These are phyloP conservation scores for Aspergillus udagawae DNA, from an alignment of 2,329 filamentous ascomycete genomes.

Conservation along the genomic window DNA sequence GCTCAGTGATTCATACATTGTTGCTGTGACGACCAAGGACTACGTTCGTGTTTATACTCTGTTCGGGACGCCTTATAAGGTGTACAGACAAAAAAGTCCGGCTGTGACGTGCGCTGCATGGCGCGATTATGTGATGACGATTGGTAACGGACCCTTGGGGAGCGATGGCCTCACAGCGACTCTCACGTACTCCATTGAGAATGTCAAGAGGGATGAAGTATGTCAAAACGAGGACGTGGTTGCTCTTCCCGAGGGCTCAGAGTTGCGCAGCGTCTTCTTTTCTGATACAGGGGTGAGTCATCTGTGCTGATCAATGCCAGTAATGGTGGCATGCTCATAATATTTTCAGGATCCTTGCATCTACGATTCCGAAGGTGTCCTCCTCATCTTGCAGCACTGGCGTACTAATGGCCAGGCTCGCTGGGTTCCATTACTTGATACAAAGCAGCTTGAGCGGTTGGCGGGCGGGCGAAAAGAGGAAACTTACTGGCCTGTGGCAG, in stretches of 20 bases:
- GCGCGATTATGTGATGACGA: conserved; percentile 92
- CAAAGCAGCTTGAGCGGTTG: conserved; percentile 74
- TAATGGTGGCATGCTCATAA: conserved; percentile 8
- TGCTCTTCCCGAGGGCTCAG: conserved; percentile 70
- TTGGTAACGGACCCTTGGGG: conserved; percentile 85
- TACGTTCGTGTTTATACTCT: conserved; percentile 92
- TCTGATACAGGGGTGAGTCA: conserved; percentile 74
- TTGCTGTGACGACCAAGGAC: conserved; percentile 78
- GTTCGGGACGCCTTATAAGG: conserved; percentile 81
- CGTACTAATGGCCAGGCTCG: conserved; percentile 75
- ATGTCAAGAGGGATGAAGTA: conserved; percentile 89
- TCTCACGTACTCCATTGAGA: conserved; percentile 87
- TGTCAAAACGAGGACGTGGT: conserved; percentile 92
- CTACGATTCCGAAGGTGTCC: conserved; percentile 86
- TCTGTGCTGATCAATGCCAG: not conserved
- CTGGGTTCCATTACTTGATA: conserved; percentile 93
- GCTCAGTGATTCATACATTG: conserved; percentile 84
- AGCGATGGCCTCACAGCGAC: conserved; percentile 68
- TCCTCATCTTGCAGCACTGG: conserved; percentile 89
- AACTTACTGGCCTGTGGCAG: conserved; percentile 90
- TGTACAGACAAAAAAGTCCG: conserved; percentile 90
- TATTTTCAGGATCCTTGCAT: conserved; percentile 76
- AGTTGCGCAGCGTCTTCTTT: conserved; percentile 82
- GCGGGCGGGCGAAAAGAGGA: conserved; percentile 82
- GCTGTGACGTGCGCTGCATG: conserved; percentile 91